Percentiles rank a stretch among this genome's conserved stretches.
phyloP scores from a whole-genome alignment of 148 eudicot genomes.

The Rhododendron molle region DNA sequence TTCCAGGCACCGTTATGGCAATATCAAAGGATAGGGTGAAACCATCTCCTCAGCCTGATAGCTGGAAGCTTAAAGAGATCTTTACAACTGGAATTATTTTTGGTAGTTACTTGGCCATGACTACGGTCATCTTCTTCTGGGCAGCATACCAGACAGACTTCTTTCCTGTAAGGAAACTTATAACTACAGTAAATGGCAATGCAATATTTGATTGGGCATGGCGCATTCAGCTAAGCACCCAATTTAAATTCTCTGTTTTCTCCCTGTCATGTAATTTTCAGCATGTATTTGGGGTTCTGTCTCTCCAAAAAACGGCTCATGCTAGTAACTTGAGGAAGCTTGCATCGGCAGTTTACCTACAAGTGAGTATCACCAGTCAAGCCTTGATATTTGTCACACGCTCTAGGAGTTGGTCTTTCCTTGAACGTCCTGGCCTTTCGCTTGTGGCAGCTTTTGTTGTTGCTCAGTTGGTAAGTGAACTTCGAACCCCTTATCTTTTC shows the following conservation, averaged over 20 bases:
- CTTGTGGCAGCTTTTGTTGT: slow-evolving; percentile 35
- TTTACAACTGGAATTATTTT: slow-evolving; percentile 47
- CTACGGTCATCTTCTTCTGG: slow-evolving; percentile 46
- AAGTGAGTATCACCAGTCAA: slow-evolving; percentile 46
- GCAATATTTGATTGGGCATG: background rate
- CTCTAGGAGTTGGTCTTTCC: slow-evolving; percentile 43
- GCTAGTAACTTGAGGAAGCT: slow-evolving; percentile 19
- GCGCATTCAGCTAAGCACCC: background rate
- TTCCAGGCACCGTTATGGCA: slow-evolving; percentile 49
- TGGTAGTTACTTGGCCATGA: slow-evolving; percentile 42
- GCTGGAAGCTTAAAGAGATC: slow-evolving; percentile 51
- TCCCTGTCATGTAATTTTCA: slow-evolving; percentile 6
- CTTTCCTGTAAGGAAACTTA: slow-evolving; percentile 25
- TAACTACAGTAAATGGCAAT: background rate
- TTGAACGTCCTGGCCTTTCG: slow-evolving; percentile 40
- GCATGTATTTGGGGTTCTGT: slow-evolving; percentile 12
- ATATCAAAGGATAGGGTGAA: slow-evolving; percentile 52
- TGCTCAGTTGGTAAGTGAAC: slow-evolving; percentile 44
- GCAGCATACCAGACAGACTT: slow-evolving; percentile 26
- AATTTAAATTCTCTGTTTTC: background rate
- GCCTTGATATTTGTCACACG: slow-evolving; percentile 43
- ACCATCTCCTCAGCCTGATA: slow-evolving; percentile 47
- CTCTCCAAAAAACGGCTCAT: slow-evolving; percentile 11
- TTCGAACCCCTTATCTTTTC: background rate
- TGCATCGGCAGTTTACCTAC: slow-evolving; percentile 41